These are phyloP conservation scores for Kingdonia uniflora DNA, from an alignment of 164 flowering plant genomes.

Conservation along the genomic window DNA sequence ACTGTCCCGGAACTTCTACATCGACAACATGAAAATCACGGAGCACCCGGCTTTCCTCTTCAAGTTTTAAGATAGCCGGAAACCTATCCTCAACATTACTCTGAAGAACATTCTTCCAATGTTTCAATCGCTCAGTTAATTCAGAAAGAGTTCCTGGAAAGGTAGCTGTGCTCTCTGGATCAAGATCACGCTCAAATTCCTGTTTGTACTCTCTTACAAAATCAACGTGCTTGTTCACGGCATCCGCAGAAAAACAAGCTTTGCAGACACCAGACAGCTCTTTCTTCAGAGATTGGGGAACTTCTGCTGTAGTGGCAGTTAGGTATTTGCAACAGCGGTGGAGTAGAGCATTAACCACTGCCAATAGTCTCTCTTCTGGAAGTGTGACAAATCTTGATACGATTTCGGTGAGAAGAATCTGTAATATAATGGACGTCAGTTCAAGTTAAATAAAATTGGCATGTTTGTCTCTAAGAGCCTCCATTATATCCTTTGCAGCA, in stretches of 20 bases:
- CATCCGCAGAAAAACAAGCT: conserved; percentile 98
- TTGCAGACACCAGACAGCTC: conserved; percentile 98
- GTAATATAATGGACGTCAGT: conserved; percentile 49
- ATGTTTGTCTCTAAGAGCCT: conserved; percentile 92
- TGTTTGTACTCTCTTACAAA: conserved; percentile 98
- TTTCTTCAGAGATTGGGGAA: conserved; percentile 94
- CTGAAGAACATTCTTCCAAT: conserved; percentile 98
- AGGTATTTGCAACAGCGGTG: conserved; percentile 99
- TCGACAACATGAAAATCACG: conserved; percentile 98
- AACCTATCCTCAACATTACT: conserved; percentile 95
- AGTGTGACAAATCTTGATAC: conserved; percentile 95
- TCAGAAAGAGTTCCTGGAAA: conserved; percentile 92
- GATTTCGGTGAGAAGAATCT: conserved; percentile 91
- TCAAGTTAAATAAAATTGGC: conserved; percentile 90
- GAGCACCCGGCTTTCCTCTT: conserved; percentile 93
- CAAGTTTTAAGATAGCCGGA: conserved; percentile 94
- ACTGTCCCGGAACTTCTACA: conserved; percentile 99
- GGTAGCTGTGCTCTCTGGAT: conserved; percentile 83
- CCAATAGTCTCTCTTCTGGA: conserved; percentile 96
- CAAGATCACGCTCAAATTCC: conserved; percentile 95
- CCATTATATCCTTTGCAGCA: conserved; percentile 97
- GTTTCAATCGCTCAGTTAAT: conserved; percentile 83
- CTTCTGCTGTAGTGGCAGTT: conserved; percentile 96
- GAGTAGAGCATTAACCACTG: conserved; percentile 93
- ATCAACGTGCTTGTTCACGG: conserved; percentile 96